These are phyloP conservation scores for Yamadazyma mexicana DNA, from an alignment of 1,139 yeast species.

Conservation along the genomic window DNA sequence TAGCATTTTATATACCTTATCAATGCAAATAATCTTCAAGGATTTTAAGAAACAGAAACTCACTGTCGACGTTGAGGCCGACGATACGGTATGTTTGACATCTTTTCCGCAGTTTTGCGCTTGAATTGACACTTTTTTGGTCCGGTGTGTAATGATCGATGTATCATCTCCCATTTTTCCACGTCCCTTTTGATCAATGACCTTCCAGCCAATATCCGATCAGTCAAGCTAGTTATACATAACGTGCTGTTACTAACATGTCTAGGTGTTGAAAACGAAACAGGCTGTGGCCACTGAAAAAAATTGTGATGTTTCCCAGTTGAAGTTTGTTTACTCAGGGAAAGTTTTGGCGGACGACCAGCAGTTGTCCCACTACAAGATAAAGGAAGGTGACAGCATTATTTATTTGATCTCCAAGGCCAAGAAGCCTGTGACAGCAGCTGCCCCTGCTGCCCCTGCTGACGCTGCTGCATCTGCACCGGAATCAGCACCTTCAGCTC, in stretches of 20 bases:
- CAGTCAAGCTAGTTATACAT: too few relatives aligned
- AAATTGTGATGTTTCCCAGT: conserved; percentile 69
- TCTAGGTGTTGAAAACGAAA: conserved; percentile 65
- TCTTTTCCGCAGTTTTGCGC: background rate
- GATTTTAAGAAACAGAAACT: conserved; percentile 92
- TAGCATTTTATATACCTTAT: conserved; percentile 1
- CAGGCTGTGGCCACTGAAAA: conserved; percentile 69
- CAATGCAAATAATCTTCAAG: conserved; percentile 81
- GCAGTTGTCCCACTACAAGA: conserved; percentile 66
- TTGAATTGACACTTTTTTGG: background rate
- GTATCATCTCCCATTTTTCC: background rate
- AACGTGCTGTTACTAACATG: conserved; percentile 2
- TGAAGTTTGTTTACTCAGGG: conserved; percentile 90
- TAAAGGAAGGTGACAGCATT: conserved; percentile 87
- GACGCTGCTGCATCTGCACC: conserved; percentile 18
- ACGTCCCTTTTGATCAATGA: too few relatives aligned
- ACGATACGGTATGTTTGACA: conserved; percentile 59
- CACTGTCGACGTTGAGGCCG: conserved; percentile 71
- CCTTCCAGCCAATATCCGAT: background rate
- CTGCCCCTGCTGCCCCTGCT: conserved; percentile 15
- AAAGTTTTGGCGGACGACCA: conserved; percentile 86
- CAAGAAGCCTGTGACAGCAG: conserved; percentile 29
- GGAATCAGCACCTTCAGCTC: conserved; percentile 17
- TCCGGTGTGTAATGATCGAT: background rate
- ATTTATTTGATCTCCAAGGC: conserved; percentile 82